Evolutionary conservation across 345 rosid genomes (phyloP), one percentile per base, ranked within the genome.

Genomic region (Dipteronia dyeriana): DNA sequence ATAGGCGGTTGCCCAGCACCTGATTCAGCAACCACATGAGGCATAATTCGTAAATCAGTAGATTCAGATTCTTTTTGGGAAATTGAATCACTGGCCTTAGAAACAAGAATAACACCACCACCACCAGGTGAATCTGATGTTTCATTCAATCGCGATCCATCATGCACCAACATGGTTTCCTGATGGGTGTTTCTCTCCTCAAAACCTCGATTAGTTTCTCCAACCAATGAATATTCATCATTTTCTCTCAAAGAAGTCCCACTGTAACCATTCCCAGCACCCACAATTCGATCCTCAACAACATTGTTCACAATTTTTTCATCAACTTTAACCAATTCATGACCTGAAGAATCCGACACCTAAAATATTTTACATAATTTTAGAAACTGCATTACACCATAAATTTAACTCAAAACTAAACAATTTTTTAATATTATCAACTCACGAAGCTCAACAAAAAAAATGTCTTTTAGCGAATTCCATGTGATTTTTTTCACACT

Each of bases 261-360:
- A 61, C 51, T 56, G 43, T 53, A 80, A 88, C 62, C 43, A 81
- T 80, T 76, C 56, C 78, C 79, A 54, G 51, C 9, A 59, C 76
- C 82, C 62, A 77, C 23, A 77, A 71, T 38, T 60, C 47, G 73
- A 79, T 25, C 78, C 72, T 79, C 82, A 78, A 23, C 72, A 41
- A 70, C 74, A 41, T 19, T 73, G 67, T 79, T 80, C 84, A 62
- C 47, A 25, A 75, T 63, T 66, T 26, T 65, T 68, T 76, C 83
- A 47, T 77, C 82, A 10, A 67, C 67, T 49, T 76, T 79, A 74
- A 81, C 57, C 26, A 80, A 74, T 11, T 56, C 79, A 75, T n/a
- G n/a, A 66, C n/a, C 17, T 22, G 84, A 67, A 59, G 86, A 72
- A 69, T 72, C 79, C 31, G 80, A 63, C 66, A 76, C 91, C 98